Percentiles rank a stretch among this genome's conserved stretches.
These are phyloP conservation scores for Nothomitra cinnamomea DNA, from an alignment of 2,329 filamentous ascomycete species.

Conservation along the genomic window DNA sequence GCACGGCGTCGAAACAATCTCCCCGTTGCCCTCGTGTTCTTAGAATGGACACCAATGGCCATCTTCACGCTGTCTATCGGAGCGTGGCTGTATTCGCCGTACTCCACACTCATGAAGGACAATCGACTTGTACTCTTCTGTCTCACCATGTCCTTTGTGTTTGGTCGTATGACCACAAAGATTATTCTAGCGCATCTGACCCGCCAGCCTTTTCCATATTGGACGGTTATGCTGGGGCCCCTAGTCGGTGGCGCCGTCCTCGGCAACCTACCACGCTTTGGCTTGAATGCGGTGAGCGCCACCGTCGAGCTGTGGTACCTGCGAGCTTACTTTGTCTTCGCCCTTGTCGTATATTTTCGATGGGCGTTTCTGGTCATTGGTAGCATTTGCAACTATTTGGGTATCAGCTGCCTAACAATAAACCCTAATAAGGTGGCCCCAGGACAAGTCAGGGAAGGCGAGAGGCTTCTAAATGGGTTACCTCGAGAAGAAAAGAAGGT, in stretches of 20 bases:
- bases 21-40: conserved; percentile 65
- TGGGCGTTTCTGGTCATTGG: conserved; percentile 88
- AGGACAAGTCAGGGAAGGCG: conserved; percentile 2
- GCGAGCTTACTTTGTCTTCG: conserved; percentile 67
- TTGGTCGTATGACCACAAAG: conserved; percentile 96
- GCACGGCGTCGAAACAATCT: conserved; percentile 57
- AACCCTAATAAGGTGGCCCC: conserved; percentile 10
- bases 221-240: conserved; percentile 80
- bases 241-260: conserved; percentile 72
- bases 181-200: conserved; percentile 95
- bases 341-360: conserved; percentile 69
- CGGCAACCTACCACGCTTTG: conserved; percentile 64
- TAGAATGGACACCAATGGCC: conserved; percentile 85
- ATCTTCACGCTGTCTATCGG: conserved; percentile 60
- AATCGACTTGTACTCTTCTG: conserved; percentile 89
- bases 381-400: conserved; percentile 79
- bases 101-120: conserved; percentile 62
- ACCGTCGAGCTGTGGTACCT: conserved; percentile 63
- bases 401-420: conserved; percentile 91
- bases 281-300: conserved; percentile 48
- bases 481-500: neutral
- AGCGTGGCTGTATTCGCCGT: conserved; percentile 78
- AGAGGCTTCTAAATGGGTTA: neutral
- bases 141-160: conserved; percentile 88
- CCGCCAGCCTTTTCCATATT: conserved; percentile 86